A percentile compares a stretch with the other conserved stretches of the same genome.
Evolutionary conservation across 2,329 filamentous ascomycete genomes (phyloP).

Genomic region (Hymenoscyphus occultus): DNA sequence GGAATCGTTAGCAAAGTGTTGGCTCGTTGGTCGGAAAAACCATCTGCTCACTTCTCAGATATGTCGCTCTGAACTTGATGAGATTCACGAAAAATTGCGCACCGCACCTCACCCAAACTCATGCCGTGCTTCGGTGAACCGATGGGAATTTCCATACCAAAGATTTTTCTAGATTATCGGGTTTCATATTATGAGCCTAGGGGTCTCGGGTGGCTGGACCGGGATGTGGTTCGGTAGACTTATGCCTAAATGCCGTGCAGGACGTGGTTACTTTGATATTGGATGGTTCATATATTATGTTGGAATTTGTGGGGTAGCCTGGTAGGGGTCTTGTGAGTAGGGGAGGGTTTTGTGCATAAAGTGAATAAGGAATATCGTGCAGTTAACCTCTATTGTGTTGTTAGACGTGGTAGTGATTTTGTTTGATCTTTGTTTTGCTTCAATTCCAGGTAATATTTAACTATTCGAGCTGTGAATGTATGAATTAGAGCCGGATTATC

Average conservation of each 20-base stretch:
- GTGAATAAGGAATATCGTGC: background rate
- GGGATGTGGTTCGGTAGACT: constrained; percentile 11
- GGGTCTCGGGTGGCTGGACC: constrained; percentile 12
- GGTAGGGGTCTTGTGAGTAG: background rate
- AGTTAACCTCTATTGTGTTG: background rate
- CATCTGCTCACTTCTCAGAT: background rate
- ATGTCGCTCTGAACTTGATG: background rate
- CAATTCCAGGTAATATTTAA: too few species aligned
- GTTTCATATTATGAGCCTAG: background rate
- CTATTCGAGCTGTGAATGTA: background rate
- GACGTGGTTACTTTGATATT: background rate
- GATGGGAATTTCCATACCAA: background rate
- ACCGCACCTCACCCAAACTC: background rate
- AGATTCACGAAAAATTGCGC: background rate
- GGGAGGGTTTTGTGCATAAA: background rate
- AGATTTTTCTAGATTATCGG: background rate
- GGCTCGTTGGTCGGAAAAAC: background rate
- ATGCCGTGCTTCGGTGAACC: constrained; percentile 3
- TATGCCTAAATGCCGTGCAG: constrained; percentile 12
- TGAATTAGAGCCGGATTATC: background rate
- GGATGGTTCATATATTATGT: constrained; percentile 4
- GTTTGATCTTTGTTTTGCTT: too few species aligned
- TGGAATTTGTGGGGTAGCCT: background rate
- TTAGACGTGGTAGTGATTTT: too few species aligned
- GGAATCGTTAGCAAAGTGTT: background rate